Percentiles rank a stretch among this genome's conserved stretches.
These are phyloP conservation scores for Cyclocybe cylindracea DNA, from an alignment of 768 basidiomycete species.

Conservation along the genomic window DNA sequence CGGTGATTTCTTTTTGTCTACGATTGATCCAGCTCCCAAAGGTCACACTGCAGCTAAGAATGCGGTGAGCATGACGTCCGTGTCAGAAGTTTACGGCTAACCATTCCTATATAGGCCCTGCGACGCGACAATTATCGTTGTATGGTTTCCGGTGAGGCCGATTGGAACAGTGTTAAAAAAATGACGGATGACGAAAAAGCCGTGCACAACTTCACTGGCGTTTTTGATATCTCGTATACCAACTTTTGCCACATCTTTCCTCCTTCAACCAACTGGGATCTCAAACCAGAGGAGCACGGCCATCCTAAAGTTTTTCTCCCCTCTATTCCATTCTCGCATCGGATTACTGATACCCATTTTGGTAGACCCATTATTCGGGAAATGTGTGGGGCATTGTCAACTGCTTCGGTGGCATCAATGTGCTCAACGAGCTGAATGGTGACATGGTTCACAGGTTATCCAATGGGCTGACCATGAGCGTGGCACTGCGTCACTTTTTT, in stretches of 20 bases:
- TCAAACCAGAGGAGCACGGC: not conserved
- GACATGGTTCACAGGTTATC: too few relatives aligned
- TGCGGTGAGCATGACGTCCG: conserved; percentile 3
- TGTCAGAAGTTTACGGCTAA: not conserved
- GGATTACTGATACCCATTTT: too few relatives aligned
- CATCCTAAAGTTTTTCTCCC: conserved; percentile 1
- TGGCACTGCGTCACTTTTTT: too few relatives aligned
- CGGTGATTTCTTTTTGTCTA: not conserved
- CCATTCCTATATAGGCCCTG: conserved; percentile 7
- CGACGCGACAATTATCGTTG: conserved; percentile 8
- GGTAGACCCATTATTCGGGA: too few relatives aligned
- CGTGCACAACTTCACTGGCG: not conserved
- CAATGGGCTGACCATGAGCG: too few relatives aligned
- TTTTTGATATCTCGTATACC: not conserved
- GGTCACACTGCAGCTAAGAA: conserved; percentile 6
- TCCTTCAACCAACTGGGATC: conserved; percentile 7
- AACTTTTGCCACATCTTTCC: conserved; percentile 11
- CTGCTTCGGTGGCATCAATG: too few relatives aligned
- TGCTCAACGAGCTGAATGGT: too few relatives aligned
- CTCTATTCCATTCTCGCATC: too few relatives aligned
- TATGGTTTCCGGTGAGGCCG: conserved; percentile 1
- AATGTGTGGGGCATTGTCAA: too few relatives aligned
- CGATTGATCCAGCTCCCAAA: conserved; percentile 3
- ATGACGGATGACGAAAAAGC: not conserved
- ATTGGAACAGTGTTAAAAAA: not conserved